Base-by-base conservation (phyloP, 768 basidiomycete genomes). In the Psilocybe azurescens region DNA sequence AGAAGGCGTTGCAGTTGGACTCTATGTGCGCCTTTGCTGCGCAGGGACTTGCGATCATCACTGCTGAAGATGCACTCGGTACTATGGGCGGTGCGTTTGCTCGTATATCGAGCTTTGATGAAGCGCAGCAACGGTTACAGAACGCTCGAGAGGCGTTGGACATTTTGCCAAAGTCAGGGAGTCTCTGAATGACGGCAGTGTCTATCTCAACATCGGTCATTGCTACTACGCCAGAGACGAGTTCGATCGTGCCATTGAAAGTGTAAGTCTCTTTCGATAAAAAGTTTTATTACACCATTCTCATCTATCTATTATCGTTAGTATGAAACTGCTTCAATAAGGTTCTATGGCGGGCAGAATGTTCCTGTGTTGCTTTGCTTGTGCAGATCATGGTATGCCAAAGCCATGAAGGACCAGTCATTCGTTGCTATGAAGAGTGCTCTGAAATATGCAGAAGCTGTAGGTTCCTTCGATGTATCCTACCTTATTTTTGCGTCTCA, bases 121-220 rank as follows among this genome's bases (percentile, higher is more conserved):
- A 96, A 61, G 75, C 79, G 0, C 83, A 85, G 66, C 84, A 84
- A 63, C 81, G 92, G 49, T 68, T 87, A 63, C 85, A 85, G 75
- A 91, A 93, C 66, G 86, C 94, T 2, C 83, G 94, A 6, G 94
- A 97, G 55, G 97, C 97, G 0, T 75, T 99, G 48, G 89, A 91
- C 52, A 84, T 97, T 38, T 99, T 70, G 90, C 88, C 2, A 94
- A 97, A 75, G 90, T 99, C 55, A 84, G 94, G 58, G 97, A 99
- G 77, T 90, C 88, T 2, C 77, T 95, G 56, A 84, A 86, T 60
- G 83, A 85, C 60, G 94, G 93, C 6, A 91, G 91, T 61, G 95
- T 97, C 3, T 95, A 96, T 70, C 81, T 94, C 70, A 99, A 99
- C 73, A 96, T 98, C 82, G 97, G 96, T 0, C 97, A 99, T 70